Evolutionary conservation across 75 land plant species (phyloP), one percentile per base, ranked within the genome.

Genomic region (Pinus tabuliformis): DNA sequence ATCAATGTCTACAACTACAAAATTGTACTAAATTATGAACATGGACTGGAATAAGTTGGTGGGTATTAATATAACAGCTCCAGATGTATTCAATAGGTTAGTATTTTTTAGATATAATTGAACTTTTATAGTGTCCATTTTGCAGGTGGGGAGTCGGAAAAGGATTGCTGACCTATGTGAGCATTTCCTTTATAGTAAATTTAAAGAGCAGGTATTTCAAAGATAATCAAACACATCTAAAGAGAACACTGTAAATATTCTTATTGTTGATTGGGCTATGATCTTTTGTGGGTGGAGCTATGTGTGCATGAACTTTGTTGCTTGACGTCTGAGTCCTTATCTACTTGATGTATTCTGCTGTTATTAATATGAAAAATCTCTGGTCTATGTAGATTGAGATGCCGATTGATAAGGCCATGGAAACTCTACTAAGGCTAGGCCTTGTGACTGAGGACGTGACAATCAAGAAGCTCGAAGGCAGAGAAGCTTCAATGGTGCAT

Each of bases 161-260:
- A 82, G 57, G 26, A 57, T 92, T 78, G 77, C 74, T 17, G 82
- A 70, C 42, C 74, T 77, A 74, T 96, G 99, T 75, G 99, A 96
- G 77, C 79, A 77, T 68, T 96, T 90, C 74, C 63, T 93, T 77
- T 90, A 82, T 72, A 85, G 87, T 37, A 82, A 77, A 15, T 89
- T 96, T 70, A 88, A 86, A 73, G 86, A 91, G 71, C 88, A 96
- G 96, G 96, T 92, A 83, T 39, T 28, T 68, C 18, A 68, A 18
- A 68, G 72, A n/a, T 64, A 36, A 64, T 64, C 39, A 68, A 68
- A 13, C 30, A 68, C 14, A 42, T 68, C 49, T n/a, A 49, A 49
- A 49, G 22, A 39, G 52, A 42, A 39, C 20, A 17, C 20, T 68
- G n/a, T n/a, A n/a, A n/a, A 64, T 37, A 33, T 64, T 37, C 20